phyloP scores from a whole-genome alignment of 257 asterid species.

The Osmanthus fragrans region DNA sequence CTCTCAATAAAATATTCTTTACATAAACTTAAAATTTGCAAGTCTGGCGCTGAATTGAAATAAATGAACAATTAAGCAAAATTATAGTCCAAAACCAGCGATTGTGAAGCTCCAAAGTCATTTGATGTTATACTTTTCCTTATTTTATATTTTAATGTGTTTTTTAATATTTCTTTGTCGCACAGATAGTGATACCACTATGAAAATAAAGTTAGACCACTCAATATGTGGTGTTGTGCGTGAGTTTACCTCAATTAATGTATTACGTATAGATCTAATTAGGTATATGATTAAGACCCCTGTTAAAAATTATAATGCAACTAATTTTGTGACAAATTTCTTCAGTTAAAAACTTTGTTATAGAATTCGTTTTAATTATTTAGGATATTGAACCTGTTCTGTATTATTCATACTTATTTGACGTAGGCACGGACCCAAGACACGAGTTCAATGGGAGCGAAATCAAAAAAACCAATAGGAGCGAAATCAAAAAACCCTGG shows the following conservation, averaged over 20 bases:
- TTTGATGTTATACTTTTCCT: not conserved
- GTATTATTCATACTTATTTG: too few species aligned
- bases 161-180: not conserved
- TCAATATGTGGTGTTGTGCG: not conserved
- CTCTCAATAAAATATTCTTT: too few species aligned
- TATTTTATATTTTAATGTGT: not conserved
- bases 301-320: too few species aligned
- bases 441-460: too few species aligned
- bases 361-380: too few species aligned
- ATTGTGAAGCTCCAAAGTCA: constrained; percentile 10
- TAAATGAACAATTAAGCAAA: not conserved
- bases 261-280: not conserved
- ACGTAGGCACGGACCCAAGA: too few species aligned
- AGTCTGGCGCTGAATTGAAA: not conserved
- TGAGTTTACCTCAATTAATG: not conserved
- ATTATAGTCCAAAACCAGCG: constrained; percentile 18
- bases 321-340: not conserved
- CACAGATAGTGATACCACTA: not conserved
- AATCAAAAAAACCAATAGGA: too few species aligned
- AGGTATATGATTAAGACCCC: not conserved
- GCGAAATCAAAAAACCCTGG: too few species aligned
- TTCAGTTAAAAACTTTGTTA: not conserved
- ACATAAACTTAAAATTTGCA: too few species aligned
- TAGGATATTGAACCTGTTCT: too few species aligned
- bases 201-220: not conserved